Conservation (phyloP, 2,329 filamentous ascomycete species). For the Cordyceps javanica region DNA sequence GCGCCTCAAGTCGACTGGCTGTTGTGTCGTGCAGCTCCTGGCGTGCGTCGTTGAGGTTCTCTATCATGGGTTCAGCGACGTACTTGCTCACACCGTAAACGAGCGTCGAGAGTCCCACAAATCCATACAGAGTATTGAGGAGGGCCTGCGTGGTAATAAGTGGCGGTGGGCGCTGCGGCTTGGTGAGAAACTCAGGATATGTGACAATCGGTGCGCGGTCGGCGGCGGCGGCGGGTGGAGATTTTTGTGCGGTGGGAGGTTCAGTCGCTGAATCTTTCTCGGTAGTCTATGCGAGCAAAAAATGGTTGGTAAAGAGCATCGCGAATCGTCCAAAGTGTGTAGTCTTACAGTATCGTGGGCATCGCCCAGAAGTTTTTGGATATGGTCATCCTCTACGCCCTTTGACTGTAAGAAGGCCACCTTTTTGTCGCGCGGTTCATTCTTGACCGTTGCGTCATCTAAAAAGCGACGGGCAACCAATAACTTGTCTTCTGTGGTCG, state of each 20-base stretch:
- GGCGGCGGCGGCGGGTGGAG: conserved; percentile 21
- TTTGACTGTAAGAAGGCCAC: conserved; percentile 71
- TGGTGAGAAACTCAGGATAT: conserved; percentile 63
- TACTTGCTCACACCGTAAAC: conserved; percentile 67
- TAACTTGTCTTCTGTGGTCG: conserved; percentile 24
- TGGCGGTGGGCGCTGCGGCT: conserved; percentile 48
- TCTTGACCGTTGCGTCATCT: conserved; percentile 63
- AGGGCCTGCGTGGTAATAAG: conserved; percentile 56
- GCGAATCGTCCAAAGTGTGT: not conserved
- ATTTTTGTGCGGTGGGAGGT: conserved; percentile 21
- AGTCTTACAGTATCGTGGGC: conserved; percentile 11
- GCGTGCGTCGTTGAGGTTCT: conserved; percentile 45
- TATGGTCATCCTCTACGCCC: conserved; percentile 60
- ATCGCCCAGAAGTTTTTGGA: conserved; percentile 55
- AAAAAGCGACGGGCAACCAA: conserved; percentile 73
- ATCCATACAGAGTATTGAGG: conserved; percentile 52
- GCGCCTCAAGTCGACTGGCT: conserved; percentile 35
- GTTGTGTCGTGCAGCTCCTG: conserved; percentile 46
- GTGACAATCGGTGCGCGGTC: conserved; percentile 58
- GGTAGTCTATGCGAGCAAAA: not conserved
- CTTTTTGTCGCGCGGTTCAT: conserved; percentile 67
- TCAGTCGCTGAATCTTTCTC: not conserved
- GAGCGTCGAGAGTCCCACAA: conserved; percentile 51
- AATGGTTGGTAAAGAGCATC: not conserved
- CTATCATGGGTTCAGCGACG: conserved; percentile 58